Percentiles rank a stretch among this genome's conserved stretches.
Evolutionary conservation across 345 rosid genomes (phyloP).

Genomic region (Zanthoxylum bungeanum): DNA sequence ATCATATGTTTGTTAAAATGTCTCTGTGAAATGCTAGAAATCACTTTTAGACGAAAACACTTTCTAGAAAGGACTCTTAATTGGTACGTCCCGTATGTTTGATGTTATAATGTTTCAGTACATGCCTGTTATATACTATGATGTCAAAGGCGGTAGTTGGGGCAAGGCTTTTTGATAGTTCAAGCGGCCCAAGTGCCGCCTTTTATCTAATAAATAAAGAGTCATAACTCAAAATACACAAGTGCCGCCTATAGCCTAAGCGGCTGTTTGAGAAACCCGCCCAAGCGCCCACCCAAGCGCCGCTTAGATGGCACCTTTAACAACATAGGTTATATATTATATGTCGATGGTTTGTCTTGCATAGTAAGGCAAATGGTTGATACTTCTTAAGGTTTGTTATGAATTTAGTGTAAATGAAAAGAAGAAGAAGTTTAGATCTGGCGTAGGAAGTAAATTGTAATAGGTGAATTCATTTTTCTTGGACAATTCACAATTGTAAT

Average conservation of each 20-base stretch:
- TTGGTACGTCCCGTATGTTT: background rate
- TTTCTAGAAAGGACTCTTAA: background rate
- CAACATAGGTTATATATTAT: background rate
- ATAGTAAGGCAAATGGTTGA: background rate
- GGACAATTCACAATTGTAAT: no score
- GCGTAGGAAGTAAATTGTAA: background rate
- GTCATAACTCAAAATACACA: no score
- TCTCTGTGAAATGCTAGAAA: constrained; percentile 21
- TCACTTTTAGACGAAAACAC: no score
- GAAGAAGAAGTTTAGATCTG: background rate
- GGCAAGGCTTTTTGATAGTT: no score
- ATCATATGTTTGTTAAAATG: constrained; percentile 44
- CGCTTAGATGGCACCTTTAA: no score
- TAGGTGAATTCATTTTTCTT: background rate
- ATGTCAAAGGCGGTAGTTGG: no score
- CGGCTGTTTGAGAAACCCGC: no score
- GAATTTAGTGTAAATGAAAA: background rate
- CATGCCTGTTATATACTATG: no score
- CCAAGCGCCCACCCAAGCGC: no score
- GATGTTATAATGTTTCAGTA: background rate
- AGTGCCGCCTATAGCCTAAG: no score
- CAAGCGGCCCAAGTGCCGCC: no score
- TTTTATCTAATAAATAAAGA: no score
- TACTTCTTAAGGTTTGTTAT: background rate
- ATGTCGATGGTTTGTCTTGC: background rate